phyloP scores from a whole-genome alignment of 352 stramenopile species.

The Blastocystis sp. region DNA sequence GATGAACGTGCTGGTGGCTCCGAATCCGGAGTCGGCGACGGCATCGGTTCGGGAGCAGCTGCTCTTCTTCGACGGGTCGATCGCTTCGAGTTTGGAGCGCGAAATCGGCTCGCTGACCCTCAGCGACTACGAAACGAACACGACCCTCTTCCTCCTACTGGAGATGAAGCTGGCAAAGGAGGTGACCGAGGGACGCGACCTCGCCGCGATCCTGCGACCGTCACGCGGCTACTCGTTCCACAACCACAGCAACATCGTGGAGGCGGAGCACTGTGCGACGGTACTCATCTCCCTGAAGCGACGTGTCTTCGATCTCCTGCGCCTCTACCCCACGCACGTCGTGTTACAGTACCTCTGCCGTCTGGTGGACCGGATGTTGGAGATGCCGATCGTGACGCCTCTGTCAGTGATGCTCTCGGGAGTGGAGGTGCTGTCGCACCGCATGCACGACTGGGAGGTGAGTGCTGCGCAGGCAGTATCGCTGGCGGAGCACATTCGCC shows the following conservation, averaged over 20 bases:
- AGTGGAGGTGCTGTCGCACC: constrained; percentile 84
- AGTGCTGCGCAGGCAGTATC: constrained; percentile 80
- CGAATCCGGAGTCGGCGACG: neutral
- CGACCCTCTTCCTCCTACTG: neutral
- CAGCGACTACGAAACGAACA: constrained; percentile 2
- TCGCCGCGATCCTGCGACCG: neutral
- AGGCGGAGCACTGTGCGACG: constrained; percentile 14
- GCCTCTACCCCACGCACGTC: constrained; percentile 53
- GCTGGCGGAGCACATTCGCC: constrained; percentile 75
- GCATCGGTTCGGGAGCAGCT: constrained; percentile 11
- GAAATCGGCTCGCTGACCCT: neutral
- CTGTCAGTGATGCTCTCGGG: constrained; percentile 79
- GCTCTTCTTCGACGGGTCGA: neutral
- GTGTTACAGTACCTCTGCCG: constrained; percentile 31
- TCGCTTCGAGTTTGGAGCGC: neutral
- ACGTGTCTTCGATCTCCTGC: constrained; percentile 48
- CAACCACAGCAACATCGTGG: constrained; percentile 40
- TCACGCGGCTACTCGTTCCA: constrained; percentile 43
- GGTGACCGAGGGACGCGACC: constrained; percentile 1
- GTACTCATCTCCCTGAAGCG: neutral
- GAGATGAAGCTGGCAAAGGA: constrained; percentile 40
- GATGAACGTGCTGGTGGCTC: neutral
- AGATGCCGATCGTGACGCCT: constrained; percentile 63
- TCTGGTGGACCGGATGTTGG: constrained; percentile 67
- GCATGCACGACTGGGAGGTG: constrained; percentile 95